phyloP scores from a whole-genome alignment of 768 basidiomycete species.

The Trametes cubensis region DNA sequence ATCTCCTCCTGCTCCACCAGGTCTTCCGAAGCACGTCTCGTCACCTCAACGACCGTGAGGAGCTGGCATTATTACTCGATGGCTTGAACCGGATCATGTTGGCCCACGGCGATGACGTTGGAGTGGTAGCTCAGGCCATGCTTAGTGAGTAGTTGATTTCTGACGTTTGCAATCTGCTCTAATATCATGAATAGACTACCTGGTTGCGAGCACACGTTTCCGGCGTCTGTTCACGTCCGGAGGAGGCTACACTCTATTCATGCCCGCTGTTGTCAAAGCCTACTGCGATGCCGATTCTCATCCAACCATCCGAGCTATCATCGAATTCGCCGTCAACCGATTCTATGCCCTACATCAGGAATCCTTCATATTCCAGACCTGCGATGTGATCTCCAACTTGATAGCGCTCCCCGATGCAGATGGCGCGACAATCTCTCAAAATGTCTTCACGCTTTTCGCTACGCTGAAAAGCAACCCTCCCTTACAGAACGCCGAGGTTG shows the following conservation, averaged over 20 bases:
- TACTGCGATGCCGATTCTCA: slow-evolving; percentile 65
- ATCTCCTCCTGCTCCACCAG: slow-evolving; percentile 68
- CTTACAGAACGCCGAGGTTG: slow-evolving; percentile 51
- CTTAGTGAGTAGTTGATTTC: slow-evolving; percentile 54
- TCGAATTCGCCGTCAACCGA: slow-evolving; percentile 71
- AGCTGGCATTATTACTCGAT: slow-evolving; percentile 67
- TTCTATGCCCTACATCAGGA: slow-evolving; percentile 77
- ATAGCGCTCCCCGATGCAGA: slow-evolving; percentile 52
- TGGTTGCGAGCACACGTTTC: slow-evolving; percentile 78
- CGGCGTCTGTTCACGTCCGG: slow-evolving; percentile 73
- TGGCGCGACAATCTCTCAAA: slow-evolving; percentile 53
- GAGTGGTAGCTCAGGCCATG: slow-evolving; percentile 73
- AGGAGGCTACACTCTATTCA: slow-evolving; percentile 73
- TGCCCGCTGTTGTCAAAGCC: slow-evolving; percentile 70
- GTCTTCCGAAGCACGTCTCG: slow-evolving; percentile 73
- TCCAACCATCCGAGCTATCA: slow-evolving; percentile 60
- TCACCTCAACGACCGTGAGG: slow-evolving; percentile 68
- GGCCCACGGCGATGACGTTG: slow-evolving; percentile 70
- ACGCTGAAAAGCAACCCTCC: slow-evolving; percentile 50
- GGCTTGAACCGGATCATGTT: slow-evolving; percentile 72
- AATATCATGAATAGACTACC: slow-evolving; percentile 37
- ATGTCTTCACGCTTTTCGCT: slow-evolving; percentile 60
- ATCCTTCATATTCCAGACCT: slow-evolving; percentile 72
- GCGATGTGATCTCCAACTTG: slow-evolving; percentile 63
- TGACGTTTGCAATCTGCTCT: neutral